Conservation (phyloP, 148 eudicot species). For the Beta vulgaris region DNA sequence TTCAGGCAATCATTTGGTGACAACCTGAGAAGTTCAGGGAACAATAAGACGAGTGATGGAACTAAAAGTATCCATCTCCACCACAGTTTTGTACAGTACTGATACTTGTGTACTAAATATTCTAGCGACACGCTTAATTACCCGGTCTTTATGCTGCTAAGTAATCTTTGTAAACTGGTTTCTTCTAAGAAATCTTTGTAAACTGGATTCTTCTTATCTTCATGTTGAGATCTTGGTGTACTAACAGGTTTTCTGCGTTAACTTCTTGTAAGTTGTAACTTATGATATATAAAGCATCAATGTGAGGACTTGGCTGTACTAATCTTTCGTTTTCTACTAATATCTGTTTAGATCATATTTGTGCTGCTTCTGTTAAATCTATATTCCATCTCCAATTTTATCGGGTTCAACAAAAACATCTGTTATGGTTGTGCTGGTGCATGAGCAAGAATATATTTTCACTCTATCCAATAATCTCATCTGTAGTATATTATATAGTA, state of each 20-base stretch:
- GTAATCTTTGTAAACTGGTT: constrained; percentile 17
- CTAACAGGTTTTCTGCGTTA: constrained; percentile 2
- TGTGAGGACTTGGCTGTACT: neutral
- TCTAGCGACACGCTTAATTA: constrained; percentile 13
- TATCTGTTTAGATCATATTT: neutral
- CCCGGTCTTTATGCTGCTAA: constrained; percentile 18
- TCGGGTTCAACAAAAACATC: neutral
- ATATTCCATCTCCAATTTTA: neutral
- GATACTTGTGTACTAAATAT: constrained; percentile 21
- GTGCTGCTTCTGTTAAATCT: too few species aligned
- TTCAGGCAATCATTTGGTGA: constrained; percentile 58
- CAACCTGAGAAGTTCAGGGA: constrained; percentile 34
- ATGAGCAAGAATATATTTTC: neutral
- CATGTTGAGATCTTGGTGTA: constrained; percentile 20
- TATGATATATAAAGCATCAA: constrained; percentile 12
- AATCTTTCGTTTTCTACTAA: neutral
- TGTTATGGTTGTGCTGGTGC: neutral
- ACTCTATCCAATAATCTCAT: neutral
- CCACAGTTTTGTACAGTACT: constrained; percentile 51
- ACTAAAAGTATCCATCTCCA: constrained; percentile 9
- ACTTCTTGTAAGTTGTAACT: constrained; percentile 26
- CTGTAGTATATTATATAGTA: constrained; percentile 1
- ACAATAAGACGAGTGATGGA: constrained; percentile 20
- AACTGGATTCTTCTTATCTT: constrained; percentile 12
- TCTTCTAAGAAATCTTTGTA: too few species aligned